Evolutionary conservation across 2,329 filamentous ascomycete genomes (phyloP).

Genomic region (Pezicula neosporulosa): DNA sequence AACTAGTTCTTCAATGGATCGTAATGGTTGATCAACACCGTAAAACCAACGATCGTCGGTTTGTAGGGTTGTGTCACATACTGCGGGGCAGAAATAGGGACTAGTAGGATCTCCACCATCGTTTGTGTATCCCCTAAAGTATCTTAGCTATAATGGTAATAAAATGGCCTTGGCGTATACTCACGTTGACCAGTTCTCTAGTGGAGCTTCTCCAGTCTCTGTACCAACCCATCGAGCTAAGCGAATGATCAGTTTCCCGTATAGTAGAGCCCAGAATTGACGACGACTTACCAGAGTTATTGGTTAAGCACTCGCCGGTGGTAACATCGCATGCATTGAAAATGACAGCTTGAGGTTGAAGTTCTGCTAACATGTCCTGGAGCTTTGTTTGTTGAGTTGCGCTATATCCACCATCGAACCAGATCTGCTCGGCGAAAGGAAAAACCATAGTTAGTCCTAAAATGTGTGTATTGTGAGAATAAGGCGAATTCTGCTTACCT

Average conservation of each 20-base stretch:
- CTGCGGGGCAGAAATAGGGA: slow-evolving; percentile 18
- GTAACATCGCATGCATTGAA: slow-evolving; percentile 21
- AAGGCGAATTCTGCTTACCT: slow-evolving; percentile 10
- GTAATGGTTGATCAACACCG: slow-evolving; percentile 17
- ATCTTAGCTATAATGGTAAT: neutral
- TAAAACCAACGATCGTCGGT: slow-evolving; percentile 22
- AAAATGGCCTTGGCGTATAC: neutral
- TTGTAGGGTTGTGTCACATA: slow-evolving; percentile 24
- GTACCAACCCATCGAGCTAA: slow-evolving; percentile 21
- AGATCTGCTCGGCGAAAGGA: slow-evolving; percentile 15
- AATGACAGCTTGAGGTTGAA: slow-evolving; percentile 20
- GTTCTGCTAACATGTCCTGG: slow-evolving; percentile 13
- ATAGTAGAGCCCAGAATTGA: neutral
- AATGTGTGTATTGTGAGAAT: neutral
- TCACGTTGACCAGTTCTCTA: slow-evolving; percentile 24
- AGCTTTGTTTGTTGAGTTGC: slow-evolving; percentile 16
- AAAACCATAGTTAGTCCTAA: neutral
- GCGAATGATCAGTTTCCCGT: neutral
- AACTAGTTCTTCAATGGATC: slow-evolving; percentile 19
- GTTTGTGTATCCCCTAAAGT: slow-evolving; percentile 4
- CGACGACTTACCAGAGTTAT: slow-evolving; percentile 8
- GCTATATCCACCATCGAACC: slow-evolving; percentile 26
- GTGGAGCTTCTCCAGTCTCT: slow-evolving; percentile 16
- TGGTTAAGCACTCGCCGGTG: slow-evolving; percentile 18
- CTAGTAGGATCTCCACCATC: slow-evolving; percentile 20